Evolutionary conservation across 768 basidiomycete genomes (phyloP), one percentile per base, ranked within the genome.

Genomic region (Trametes punicea): DNA sequence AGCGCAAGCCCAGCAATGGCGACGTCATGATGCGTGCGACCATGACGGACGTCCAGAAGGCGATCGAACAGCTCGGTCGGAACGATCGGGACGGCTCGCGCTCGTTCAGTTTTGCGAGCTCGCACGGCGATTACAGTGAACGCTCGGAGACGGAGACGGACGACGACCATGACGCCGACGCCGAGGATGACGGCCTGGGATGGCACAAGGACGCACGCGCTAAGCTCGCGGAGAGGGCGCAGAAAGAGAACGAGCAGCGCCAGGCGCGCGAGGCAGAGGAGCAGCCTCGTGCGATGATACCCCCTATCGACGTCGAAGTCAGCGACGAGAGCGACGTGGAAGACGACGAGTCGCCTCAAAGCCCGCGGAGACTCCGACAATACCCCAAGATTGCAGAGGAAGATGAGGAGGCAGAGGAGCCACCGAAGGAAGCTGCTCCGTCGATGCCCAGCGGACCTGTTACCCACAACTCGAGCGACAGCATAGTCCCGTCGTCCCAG

Each of bases 11-110:
- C 29, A 60, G 58, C 38, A 48, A 51, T 18, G 79, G 73, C 13
- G 82, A 82, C 57, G 81, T 88, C 54, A 93, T 96, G 89, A 93
- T 96, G 89, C 82, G 82, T 34, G 90, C 87, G 1, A 96, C 93
- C 2, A 79, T 95, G 78, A 92, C 88, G 2, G 92, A 95, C 55
- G 90, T 96, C 6, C 90, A 96, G 69, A 75, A 90, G 61, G 93
- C 92, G 18, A 93, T 95, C 63, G 90, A 94, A 57, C 90, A 93
- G 64, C 84, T 93, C 23, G 88, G 86, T 7, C 74, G 77, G 41
- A 80, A 80, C 10, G 70, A 67, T 63, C 73, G 74, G 15, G 83
- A 87, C 54, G 84, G 81, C 6, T 73, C 77, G 1, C 79, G 84
- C 26, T 87, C 88, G 64, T 90, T 90, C 69, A 88, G 88, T 63